Percentiles rank a stretch among this genome's conserved stretches.
Conservation (phyloP, 371 early-diverging fungal genomes). For the Spiromyces aspiralis region DNA sequence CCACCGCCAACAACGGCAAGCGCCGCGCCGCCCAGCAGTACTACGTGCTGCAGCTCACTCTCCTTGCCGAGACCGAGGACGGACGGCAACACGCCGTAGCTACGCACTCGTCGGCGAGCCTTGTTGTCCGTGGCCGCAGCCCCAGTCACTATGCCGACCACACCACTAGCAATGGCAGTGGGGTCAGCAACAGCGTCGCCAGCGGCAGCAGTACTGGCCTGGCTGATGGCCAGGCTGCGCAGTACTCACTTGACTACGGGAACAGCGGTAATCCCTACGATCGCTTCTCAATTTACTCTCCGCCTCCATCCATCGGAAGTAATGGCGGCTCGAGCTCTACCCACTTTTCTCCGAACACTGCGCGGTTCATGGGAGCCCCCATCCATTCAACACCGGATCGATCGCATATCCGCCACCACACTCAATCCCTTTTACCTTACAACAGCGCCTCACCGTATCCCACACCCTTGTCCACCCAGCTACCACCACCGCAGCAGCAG, state of each 20-base stretch:
- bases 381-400: no score
- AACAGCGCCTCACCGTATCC: no score
- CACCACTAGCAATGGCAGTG: not conserved
- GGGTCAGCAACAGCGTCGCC: not conserved
- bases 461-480: not conserved
- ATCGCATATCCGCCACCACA: no score
- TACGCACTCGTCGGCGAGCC: conserved; percentile 49
- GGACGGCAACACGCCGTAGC: conserved; percentile 43
- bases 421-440: no score
- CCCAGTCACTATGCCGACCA: conserved; percentile 82
- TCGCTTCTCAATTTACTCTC: not conserved
- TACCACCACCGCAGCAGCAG: not conserved
- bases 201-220: not conserved
- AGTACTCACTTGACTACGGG: not conserved
- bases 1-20: conserved; percentile 86
- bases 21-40: conserved; percentile 85
- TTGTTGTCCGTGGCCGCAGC: conserved; percentile 86
- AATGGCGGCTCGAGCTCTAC: no score
- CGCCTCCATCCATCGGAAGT: no score
- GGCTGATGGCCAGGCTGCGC: not conserved
- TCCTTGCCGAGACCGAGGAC: conserved; percentile 45
- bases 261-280: not conserved
- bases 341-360: no score
- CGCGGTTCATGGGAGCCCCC: no score
- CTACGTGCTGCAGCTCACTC: conserved; percentile 51